A percentile compares a stretch with the other conserved stretches of the same genome.
phyloP scores from a whole-genome alignment of 75 land plant genomes.

The Ceratopteris richardii region DNA sequence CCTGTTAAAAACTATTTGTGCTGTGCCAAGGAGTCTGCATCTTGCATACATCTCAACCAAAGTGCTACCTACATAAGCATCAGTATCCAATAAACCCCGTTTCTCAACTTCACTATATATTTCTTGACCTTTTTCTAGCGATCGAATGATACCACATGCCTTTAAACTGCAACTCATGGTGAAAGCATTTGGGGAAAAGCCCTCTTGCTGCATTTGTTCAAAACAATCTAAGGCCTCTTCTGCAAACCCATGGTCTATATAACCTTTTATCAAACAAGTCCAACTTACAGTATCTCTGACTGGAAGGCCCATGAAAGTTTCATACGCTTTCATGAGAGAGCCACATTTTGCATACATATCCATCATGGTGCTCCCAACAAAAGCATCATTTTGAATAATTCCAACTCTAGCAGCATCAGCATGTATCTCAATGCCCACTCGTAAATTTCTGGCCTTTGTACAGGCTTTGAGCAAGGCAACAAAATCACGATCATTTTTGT shows the following conservation, averaged over 20 bases:
- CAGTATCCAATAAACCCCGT: not conserved
- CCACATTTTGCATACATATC: slow-evolving; percentile 23
- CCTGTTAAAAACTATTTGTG: slow-evolving; percentile 10
- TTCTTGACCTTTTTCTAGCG: slow-evolving; percentile 23
- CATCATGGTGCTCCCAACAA: slow-evolving; percentile 16
- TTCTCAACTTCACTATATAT: slow-evolving; percentile 21
- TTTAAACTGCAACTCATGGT: slow-evolving; percentile 24
- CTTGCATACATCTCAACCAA: slow-evolving; percentile 32
- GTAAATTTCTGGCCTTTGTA: not conserved
- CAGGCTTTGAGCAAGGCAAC: slow-evolving; percentile 8
- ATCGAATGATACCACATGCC: slow-evolving; percentile 30
- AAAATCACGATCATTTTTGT: not conserved
- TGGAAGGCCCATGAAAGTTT: slow-evolving; percentile 26
- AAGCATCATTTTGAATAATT: slow-evolving; percentile 8
- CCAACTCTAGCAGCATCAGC: not conserved
- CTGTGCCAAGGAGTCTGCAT: slow-evolving; percentile 23
- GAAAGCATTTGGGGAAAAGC: slow-evolving; percentile 14
- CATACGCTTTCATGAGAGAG: slow-evolving; percentile 13
- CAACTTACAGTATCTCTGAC: slow-evolving; percentile 20
- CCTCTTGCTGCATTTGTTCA: slow-evolving; percentile 15
- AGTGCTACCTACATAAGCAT: slow-evolving; percentile 8
- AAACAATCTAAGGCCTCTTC: slow-evolving; percentile 26
- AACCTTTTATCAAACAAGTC: slow-evolving; percentile 36
- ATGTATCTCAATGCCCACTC: not conserved
- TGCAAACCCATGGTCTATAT: slow-evolving; percentile 10